Evolutionary conservation across 345 rosid genomes (phyloP).

Genomic region (Arabidopsis thaliana): DNA sequence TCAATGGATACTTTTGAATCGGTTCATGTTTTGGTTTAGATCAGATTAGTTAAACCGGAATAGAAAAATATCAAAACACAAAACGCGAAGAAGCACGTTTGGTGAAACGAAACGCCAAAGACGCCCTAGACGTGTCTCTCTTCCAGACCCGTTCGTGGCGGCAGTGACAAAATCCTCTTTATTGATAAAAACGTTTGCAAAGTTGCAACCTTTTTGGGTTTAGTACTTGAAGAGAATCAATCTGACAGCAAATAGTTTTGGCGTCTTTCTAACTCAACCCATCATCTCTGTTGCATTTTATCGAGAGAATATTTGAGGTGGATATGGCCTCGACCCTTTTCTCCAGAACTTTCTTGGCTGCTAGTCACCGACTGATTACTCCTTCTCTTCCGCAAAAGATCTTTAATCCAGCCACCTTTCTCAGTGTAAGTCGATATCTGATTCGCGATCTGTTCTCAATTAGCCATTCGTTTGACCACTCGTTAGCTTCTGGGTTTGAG

Average conservation of each 20-base stretch:
- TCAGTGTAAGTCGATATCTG: slow-evolving; percentile 51
- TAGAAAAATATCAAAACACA: background rate
- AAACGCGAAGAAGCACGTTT: background rate
- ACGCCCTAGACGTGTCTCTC: slow-evolving; percentile 40
- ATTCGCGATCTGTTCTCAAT: slow-evolving; percentile 13
- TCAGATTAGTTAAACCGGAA: slow-evolving; percentile 5
- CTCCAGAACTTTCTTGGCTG: slow-evolving; percentile 49
- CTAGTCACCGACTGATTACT: slow-evolving; percentile 55
- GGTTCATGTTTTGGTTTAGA: background rate
- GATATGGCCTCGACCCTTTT: slow-evolving; percentile 65
- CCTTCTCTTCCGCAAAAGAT: slow-evolving; percentile 42
- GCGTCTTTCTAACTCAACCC: background rate
- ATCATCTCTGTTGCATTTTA: background rate
- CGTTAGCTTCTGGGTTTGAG: slow-evolving; percentile 5
- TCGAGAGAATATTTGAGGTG: slow-evolving; percentile 38
- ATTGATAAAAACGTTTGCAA: slow-evolving; percentile 12
- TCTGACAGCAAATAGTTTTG: background rate
- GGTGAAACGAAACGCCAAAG: slow-evolving; percentile 4
- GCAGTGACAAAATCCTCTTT: slow-evolving; percentile 15
- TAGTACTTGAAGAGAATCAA: slow-evolving; percentile 21
- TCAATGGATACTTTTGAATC: background rate
- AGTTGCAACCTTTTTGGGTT: slow-evolving; percentile 24
- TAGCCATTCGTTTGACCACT: slow-evolving; percentile 19
- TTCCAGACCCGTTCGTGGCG: slow-evolving; percentile 30
- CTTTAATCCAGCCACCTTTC: slow-evolving; percentile 44